phyloP scores from a whole-genome alignment of 257 asterid species.

The Plectranthus barbatus region DNA sequence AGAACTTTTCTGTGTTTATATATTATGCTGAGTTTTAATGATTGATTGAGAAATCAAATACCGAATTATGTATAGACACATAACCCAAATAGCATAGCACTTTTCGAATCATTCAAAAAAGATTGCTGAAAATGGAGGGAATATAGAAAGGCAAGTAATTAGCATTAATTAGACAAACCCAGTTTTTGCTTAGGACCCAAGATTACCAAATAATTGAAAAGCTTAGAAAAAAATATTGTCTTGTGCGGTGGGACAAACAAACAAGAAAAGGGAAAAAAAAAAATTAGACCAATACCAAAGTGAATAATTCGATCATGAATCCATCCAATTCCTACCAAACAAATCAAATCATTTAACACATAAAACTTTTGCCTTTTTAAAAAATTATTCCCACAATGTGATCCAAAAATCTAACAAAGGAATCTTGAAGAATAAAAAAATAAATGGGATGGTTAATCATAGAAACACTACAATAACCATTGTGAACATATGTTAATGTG shows the following conservation, averaged over 20 bases:
- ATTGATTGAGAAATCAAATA: no score
- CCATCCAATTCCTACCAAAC: slow-evolving; percentile 19
- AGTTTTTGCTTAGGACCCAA: slow-evolving; percentile 13
- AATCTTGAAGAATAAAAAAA: neutral
- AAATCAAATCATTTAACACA: neutral
- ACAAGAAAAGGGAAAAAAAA: neutral
- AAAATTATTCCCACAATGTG: neutral
- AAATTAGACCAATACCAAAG: slow-evolving; percentile 16
- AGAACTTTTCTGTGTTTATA: no score
- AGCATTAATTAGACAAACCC: neutral
- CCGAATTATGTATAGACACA: no score
- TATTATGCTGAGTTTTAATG: no score
- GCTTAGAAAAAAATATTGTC: neutral
- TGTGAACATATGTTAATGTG: no score
- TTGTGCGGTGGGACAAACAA: slow-evolving; percentile 13
- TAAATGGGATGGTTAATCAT: neutral
- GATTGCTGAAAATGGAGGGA: no score
- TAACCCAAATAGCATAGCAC: no score
- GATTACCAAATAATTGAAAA: slow-evolving; percentile 10
- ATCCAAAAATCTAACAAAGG: slow-evolving; percentile 15
- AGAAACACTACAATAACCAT: no score
- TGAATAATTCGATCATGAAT: slow-evolving; percentile 11
- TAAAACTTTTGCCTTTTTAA: slow-evolving; percentile 8
- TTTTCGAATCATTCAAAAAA: no score
- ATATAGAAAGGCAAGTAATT: neutral